These are phyloP conservation scores for Colletotrichum chlorophyti DNA, from an alignment of 2,329 filamentous ascomycete genomes.

Conservation along the genomic window DNA sequence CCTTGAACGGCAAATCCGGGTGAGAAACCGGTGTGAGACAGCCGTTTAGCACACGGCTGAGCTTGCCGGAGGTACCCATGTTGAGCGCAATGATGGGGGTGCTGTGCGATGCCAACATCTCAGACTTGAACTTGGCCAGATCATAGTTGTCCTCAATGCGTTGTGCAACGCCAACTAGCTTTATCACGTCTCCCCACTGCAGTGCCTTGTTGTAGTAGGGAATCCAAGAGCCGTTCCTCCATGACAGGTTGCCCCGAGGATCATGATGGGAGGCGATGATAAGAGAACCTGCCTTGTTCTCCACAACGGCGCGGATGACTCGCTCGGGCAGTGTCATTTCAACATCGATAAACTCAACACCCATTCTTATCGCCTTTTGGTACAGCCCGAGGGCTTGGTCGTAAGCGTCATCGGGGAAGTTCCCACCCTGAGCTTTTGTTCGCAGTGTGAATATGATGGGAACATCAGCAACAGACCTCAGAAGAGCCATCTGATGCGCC, in stretches of 20 bases:
- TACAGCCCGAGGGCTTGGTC: conserved; percentile 80
- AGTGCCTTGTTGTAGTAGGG: conserved; percentile 88
- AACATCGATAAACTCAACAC: conserved; percentile 90
- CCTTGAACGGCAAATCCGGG: conserved; percentile 86
- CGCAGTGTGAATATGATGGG: conserved; percentile 94
- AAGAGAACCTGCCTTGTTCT: conserved; percentile 73
- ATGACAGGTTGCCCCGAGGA: conserved; percentile 77
- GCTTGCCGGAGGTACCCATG: conserved; percentile 87
- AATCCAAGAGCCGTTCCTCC: conserved; percentile 93
- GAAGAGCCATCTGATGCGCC: conserved; percentile 78
- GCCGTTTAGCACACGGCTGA: conserved; percentile 87
- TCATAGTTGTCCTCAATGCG: conserved; percentile 85
- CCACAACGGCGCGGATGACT: conserved; percentile 73
- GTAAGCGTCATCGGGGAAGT: conserved; percentile 79
- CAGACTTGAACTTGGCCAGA: conserved; percentile 80
- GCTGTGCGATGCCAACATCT: conserved; percentile 74
- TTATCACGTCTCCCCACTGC: conserved; percentile 91
- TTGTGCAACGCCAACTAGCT: conserved; percentile 84
- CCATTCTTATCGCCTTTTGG: conserved; percentile 78
- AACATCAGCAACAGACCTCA: conserved; percentile 74
- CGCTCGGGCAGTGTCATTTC: conserved; percentile 85
- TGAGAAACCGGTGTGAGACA: conserved; percentile 97
- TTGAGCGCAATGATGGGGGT: conserved; percentile 94
- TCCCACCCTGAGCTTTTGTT: conserved; percentile 84
- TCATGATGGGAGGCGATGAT: conserved; percentile 98